A percentile compares a stretch with the other conserved stretches of the same genome.
phyloP scores from a whole-genome alignment of 164 flowering plant genomes.

The Vitis riparia region DNA sequence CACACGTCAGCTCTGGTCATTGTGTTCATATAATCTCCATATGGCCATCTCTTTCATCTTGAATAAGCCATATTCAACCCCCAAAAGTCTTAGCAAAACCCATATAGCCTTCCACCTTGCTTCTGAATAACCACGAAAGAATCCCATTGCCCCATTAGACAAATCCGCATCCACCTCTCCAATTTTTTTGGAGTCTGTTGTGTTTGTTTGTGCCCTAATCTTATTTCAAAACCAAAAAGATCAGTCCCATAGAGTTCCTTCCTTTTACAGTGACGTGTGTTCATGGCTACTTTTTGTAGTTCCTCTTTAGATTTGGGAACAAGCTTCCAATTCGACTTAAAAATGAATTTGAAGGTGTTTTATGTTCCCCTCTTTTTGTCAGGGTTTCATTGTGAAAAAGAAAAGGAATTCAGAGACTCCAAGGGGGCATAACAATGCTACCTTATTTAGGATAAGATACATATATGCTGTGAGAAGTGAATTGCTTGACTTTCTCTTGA shows the following conservation, averaged over 20 bases:
- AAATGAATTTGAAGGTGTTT: slow-evolving; percentile 30
- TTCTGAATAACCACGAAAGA: slow-evolving; percentile 35
- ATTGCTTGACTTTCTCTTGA: slow-evolving; percentile 22
- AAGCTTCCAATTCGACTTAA: slow-evolving; percentile 29
- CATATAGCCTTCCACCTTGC: slow-evolving; percentile 24
- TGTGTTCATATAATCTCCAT: slow-evolving; percentile 34
- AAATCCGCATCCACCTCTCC: slow-evolving; percentile 14
- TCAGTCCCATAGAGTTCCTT: slow-evolving; percentile 18
- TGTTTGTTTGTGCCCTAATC: slow-evolving; percentile 26
- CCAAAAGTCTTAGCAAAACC: slow-evolving; percentile 28
- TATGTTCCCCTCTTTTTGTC: slow-evolving; percentile 31
- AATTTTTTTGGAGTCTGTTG: slow-evolving; percentile 25
- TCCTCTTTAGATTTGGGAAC: slow-evolving; percentile 21
- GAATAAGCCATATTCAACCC: slow-evolving; percentile 52
- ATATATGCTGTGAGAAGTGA: slow-evolving; percentile 25
- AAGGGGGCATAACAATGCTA: slow-evolving; percentile 17
- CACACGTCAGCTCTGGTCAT: slow-evolving; percentile 17
- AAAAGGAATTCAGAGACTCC: slow-evolving; percentile 11
- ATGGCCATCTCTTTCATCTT: slow-evolving; percentile 23
- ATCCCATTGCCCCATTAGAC: slow-evolving; percentile 16
- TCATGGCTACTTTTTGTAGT: slow-evolving; percentile 11
- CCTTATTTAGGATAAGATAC: slow-evolving; percentile 22
- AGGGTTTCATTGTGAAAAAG: slow-evolving; percentile 29
- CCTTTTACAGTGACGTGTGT: slow-evolving; percentile 8
- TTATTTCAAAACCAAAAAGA: slow-evolving; percentile 23